Evolutionary conservation across 345 rosid species (phyloP).

Genomic region (Orychophragmus violaceus): DNA sequence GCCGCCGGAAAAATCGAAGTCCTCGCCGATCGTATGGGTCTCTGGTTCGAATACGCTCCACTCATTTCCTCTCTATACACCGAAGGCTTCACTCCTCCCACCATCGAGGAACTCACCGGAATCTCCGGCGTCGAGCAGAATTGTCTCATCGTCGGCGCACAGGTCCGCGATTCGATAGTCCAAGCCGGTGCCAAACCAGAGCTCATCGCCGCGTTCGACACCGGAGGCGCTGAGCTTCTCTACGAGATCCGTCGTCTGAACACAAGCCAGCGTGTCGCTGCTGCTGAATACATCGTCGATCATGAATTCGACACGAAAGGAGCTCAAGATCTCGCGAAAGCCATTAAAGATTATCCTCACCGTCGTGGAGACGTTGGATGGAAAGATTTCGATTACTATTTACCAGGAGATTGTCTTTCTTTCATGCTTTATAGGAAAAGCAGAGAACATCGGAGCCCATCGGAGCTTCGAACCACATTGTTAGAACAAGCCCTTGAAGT

Average conservation of each 20-base stretch:
- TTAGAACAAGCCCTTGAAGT: slow-evolving; percentile 54
- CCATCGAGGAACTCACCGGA: slow-evolving; percentile 73
- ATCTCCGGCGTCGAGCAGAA: slow-evolving; percentile 84
- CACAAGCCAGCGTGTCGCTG: slow-evolving; percentile 50
- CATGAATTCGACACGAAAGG: slow-evolving; percentile 41
- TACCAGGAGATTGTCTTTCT: slow-evolving; percentile 76
- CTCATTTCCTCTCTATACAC: slow-evolving; percentile 64
- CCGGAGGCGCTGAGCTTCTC: slow-evolving; percentile 66
- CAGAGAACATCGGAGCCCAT: slow-evolving; percentile 50
- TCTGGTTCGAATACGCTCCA: slow-evolving; percentile 87
- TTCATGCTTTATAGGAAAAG: slow-evolving; percentile 73
- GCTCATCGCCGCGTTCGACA: slow-evolving; percentile 50
- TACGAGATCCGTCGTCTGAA: slow-evolving; percentile 75
- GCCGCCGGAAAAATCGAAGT: slow-evolving; percentile 51
- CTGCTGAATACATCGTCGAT: slow-evolving; percentile 46
- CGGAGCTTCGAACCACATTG: slow-evolving; percentile 41
- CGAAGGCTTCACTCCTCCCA: slow-evolving; percentile 71
- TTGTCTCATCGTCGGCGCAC: slow-evolving; percentile 64
- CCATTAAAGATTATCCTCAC: slow-evolving; percentile 80
- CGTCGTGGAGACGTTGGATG: slow-evolving; percentile 56
- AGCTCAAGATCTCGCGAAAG: slow-evolving; percentile 68
- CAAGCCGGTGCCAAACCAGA: slow-evolving; percentile 54
- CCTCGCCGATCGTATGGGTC: slow-evolving; percentile 69
- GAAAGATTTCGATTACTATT: slow-evolving; percentile 50
- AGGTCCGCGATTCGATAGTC: slow-evolving; percentile 63